Conservation (phyloP, 176 grass and related monocot species). For the Oryza meyeriana region DNA sequence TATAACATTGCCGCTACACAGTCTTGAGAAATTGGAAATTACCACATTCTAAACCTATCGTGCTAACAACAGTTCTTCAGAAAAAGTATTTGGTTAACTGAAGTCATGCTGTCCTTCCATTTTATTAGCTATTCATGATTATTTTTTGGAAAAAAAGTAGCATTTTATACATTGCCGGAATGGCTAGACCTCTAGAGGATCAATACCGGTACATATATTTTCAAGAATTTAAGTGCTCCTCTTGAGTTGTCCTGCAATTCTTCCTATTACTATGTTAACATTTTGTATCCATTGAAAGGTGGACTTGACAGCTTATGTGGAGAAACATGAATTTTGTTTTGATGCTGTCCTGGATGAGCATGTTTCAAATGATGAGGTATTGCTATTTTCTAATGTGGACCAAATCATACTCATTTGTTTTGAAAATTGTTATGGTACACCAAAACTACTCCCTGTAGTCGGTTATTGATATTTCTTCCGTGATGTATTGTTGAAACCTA, state of each 20-base stretch:
- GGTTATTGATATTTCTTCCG: neutral
- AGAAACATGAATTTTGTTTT: slow-evolving; percentile 94
- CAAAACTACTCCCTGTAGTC: neutral
- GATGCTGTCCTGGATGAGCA: slow-evolving; percentile 94
- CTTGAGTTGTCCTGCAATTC: neutral
- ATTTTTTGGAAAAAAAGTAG: neutral
- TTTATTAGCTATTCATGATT: slow-evolving; percentile 8
- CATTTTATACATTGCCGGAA: slow-evolving; percentile 10
- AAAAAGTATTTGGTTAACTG: slow-evolving; percentile 7
- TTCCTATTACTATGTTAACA: slow-evolving; percentile 36
- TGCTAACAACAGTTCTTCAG: neutral
- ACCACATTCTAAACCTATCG: neutral
- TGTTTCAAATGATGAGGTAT: slow-evolving; percentile 96
- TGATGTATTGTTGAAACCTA: neutral
- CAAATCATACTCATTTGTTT: neutral
- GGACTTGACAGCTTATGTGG: slow-evolving; percentile 95
- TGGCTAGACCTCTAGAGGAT: neutral
- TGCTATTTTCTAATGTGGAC: slow-evolving; percentile 20
- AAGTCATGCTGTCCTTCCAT: neutral
- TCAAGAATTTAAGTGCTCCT: neutral
- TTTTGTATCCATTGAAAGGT: slow-evolving; percentile 61
- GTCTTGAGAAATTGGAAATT: slow-evolving; percentile 3
- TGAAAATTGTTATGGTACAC: neutral
- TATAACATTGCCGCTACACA: neutral
- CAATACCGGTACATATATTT: neutral